Evolutionary conservation across 2,329 filamentous ascomycete species (phyloP), one percentile per base, ranked within the genome.

Genomic region (Colletotrichum gigasporum): DNA sequence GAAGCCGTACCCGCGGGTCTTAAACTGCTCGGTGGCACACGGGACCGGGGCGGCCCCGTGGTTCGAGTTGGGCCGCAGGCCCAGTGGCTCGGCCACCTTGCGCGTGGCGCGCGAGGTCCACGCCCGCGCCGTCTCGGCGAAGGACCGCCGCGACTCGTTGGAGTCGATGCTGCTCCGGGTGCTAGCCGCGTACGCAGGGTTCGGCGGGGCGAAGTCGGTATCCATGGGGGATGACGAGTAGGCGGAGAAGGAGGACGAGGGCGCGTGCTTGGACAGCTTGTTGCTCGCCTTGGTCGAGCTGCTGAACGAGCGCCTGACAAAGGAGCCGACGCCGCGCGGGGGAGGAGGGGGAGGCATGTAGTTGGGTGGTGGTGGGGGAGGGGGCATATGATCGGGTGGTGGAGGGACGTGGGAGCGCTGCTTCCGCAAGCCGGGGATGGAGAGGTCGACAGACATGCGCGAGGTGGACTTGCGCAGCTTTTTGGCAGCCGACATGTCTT

Each of bases 381-480:
- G 71, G 11, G 73, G 66, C 63, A 73, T 74, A 30, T 73, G 72
- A 30, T 72, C 71, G 22, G 70, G 67, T 35, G 44, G 57, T 39
- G 57, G 24, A 10, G 65, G 63, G 16, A 71, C 68, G 66, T 61
- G 71, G 67, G 66, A 26, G 69, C 68, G 28, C 67, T 70, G 63
- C 67, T 72, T 58, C 37, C 76, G 74, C 26, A 80, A 66, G 32
- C 73, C 73, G 30, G 76, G 73, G 11, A 74, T 61, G 53, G 74
- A 58, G 55, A 76, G 67, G 65, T 84, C 78, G 65, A 82, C 75
- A 10, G 79, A 79, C 11, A 77, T 69, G 53, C 73, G 75, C n/a
- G 80, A 80, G 58, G 81, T 75, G 7, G 79, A 82, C 75, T 84
- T 84, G 58, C 86, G 83, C 50, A 87, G 75, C 72, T 85, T 86